Base-by-base conservation (phyloP, 2,329 filamentous ascomycete species). In the Ophiostoma ulmi region DNA sequence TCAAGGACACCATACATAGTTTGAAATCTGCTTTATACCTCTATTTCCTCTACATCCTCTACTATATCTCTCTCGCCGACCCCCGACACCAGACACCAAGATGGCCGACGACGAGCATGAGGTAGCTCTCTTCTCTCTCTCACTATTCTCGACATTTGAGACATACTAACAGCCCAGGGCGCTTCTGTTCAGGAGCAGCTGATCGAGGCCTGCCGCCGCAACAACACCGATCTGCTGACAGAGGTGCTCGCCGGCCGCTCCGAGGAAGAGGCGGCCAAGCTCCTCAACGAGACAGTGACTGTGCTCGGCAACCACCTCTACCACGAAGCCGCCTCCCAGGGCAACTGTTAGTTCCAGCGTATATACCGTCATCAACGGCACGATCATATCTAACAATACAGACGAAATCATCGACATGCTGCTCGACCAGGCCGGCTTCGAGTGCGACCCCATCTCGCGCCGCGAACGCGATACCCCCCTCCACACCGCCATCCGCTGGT, bases 131-230 rank as follows among this genome's bases (percentile, higher is more conserved):
- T 17, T 41, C 41, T 13, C 14, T n/a, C 52, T 14, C 13, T 7
- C n/a, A 68, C 31, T 69, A 61, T 26, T 22, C n/a, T 3, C 41
- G 11, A 5, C 31, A 31, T 11, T 36, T 36, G 64, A 48, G 44
- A 48, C 68, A 66, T 70, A 7, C 67, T 69, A 73, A 69, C 70
- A 48, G 1, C 11, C 1, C 76, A 97, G 91, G 95, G 94, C 79
- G 94, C 94, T 75, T 92, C 92, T 72, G 88, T 89, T 66, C 86
- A 90, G 79, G 94, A 98, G 83, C 87, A 92, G 77, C 87, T 98
- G 76, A 88, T 98, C 81, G 94, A 97, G 83, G 92, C 95, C 76
- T 97, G 92, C 82, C 92, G 94, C 73, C 88, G 93, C 77, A 94
- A 98, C 85, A 97, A 98, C 81, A 89, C 89, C 75, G 90, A 94